A percentile compares a stretch with the other conserved stretches of the same genome.
These are phyloP conservation scores for Kodamaea sp. DNA, from an alignment of 1,139 yeast species.

Conservation along the genomic window DNA sequence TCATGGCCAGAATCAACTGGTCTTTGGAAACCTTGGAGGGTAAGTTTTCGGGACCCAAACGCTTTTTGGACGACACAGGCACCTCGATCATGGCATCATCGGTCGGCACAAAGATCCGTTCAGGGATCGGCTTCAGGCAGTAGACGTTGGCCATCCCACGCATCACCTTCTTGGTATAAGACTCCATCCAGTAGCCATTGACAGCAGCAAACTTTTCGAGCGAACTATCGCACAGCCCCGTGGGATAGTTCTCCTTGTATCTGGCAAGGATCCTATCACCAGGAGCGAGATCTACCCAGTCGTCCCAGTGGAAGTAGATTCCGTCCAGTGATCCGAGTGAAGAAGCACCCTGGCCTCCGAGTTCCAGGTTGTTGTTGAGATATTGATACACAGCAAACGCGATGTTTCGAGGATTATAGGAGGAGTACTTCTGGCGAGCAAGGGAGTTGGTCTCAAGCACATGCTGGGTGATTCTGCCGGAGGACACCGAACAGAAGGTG, in stretches of 20 bases:
- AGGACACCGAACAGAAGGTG: not conserved
- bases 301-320: constrained; percentile 45
- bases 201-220: constrained; percentile 29
- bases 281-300: constrained; percentile 39
- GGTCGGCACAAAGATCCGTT: constrained; percentile 26
- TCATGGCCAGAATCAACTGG: constrained; percentile 8
- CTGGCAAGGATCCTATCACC: constrained; percentile 24
- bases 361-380: constrained; percentile 12
- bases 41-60: constrained; percentile 20
- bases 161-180: constrained; percentile 33
- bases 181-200: constrained; percentile 39
- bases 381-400: constrained; percentile 22
- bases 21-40: constrained; percentile 7
- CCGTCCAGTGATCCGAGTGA: constrained; percentile 21
- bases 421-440: constrained; percentile 21
- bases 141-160: constrained; percentile 40
- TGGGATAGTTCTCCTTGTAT: constrained; percentile 21
- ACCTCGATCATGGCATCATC: constrained; percentile 29
- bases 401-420: constrained; percentile 32
- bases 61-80: constrained; percentile 30
- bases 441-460: constrained; percentile 27
- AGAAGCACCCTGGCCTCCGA: not conserved
- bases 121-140: constrained; percentile 35
- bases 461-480: constrained; percentile 20
- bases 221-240: constrained; percentile 26